Evolutionary conservation across 2,329 filamentous ascomycete genomes (phyloP).

Genomic region (Aspergillus pseudonomiae): DNA sequence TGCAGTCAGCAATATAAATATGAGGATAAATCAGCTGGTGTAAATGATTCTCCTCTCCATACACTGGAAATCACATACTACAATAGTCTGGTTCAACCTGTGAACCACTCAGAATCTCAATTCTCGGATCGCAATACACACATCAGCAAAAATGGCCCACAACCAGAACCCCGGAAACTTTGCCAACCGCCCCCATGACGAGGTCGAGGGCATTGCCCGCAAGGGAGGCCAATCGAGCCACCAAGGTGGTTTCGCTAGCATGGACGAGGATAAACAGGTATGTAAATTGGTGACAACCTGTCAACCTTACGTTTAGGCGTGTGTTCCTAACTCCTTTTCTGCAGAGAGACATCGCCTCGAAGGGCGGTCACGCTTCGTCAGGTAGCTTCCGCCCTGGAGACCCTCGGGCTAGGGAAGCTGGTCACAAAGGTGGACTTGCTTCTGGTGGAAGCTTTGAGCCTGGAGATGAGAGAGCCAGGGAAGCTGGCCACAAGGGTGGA

Average conservation of each 20-base stretch:
- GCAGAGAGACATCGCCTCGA: slow-evolving; percentile 58
- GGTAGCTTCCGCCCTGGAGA: slow-evolving; percentile 60
- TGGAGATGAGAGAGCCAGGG: no score
- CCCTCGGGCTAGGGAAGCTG: slow-evolving; percentile 57
- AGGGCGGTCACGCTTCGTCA: slow-evolving; percentile 56
- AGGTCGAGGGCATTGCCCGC: slow-evolving; percentile 52
- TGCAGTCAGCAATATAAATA: not conserved
- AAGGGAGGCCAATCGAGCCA: slow-evolving; percentile 43
- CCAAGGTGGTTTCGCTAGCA: slow-evolving; percentile 27
- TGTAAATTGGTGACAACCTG: not conserved
- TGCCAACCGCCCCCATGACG: slow-evolving; percentile 55
- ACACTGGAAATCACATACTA: no score
- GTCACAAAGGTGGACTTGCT: no score
- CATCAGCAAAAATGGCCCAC: slow-evolving; percentile 9
- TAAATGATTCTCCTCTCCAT: no score
- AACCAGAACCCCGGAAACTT: slow-evolving; percentile 55
- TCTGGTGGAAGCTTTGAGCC: no score
- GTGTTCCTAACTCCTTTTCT: not conserved
- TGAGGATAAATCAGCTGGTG: no score
- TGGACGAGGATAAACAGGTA: slow-evolving; percentile 33
- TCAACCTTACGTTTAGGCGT: no score
- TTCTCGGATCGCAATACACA: no score
- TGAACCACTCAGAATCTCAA: no score
- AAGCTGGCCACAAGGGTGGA: no score
- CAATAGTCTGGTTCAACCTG: no score